Evolutionary conservation across 2,329 filamentous ascomycete genomes (phyloP), one percentile per base, ranked within the genome.

Genomic region (Orbilia oligospora): DNA sequence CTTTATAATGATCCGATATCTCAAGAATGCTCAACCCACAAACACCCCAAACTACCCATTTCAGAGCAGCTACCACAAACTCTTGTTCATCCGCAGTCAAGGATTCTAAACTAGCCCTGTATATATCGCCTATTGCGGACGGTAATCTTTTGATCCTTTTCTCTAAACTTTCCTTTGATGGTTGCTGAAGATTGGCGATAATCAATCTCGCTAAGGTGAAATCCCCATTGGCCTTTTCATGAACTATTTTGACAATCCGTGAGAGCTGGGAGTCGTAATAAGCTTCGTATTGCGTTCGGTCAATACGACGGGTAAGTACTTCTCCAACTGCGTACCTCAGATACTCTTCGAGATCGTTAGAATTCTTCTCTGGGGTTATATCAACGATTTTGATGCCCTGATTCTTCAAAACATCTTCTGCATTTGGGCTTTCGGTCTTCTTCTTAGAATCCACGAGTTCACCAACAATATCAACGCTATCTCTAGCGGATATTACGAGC

Each of bases 141-240:
- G 70, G 70, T 38, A 73, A 20, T 14, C 38, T 16, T 44, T 73
- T 53, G 8, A 73, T 66, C n/a, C 53, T 55, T 22, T 63, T 55
- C 14, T 73, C 70, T 18, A 73, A 38, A 2, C 63, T 61, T 24
- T 67, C 49, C 30, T 63, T 73, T 10, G 70, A 73, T 5, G 70
- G 70, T 33, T 73, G 70, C 27, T 73, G 70, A 20, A 73, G 51
- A 41, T 73, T 73, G 12, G 70, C 70, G 20, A 73, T 67, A 27
- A 73, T 73, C 63, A 73, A 53, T 53, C 70, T 33, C 12, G 70
- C 70, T 14, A 73, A 46, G 14, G 70, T 73, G 18, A 73, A 73
- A 18, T 73, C 70, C 12, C 70, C 70, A 10, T 67, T 73, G 12
- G 70, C 70, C 30, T 73, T 73, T n/a, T 36, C 49, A 16, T 67